Conservation (phyloP, 805 yeast species). For the Saccharomycopsis sp. region DNA sequence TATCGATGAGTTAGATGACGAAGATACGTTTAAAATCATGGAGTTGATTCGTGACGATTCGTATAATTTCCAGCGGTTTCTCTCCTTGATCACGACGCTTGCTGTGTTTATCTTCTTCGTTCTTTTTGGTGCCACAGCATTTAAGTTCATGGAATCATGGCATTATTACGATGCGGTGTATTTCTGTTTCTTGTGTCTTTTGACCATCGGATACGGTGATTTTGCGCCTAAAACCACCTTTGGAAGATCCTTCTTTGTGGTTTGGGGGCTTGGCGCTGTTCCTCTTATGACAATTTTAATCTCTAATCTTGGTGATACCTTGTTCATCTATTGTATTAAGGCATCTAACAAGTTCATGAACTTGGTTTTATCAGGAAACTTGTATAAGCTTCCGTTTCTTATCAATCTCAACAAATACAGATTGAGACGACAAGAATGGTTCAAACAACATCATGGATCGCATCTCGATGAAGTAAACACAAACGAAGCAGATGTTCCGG, state of each 20-base stretch:
- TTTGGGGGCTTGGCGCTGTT: conserved; percentile 78
- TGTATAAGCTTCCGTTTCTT: conserved; percentile 13
- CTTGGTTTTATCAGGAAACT: conserved; percentile 16
- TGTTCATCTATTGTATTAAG: conserved; percentile 30
- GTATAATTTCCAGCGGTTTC: conserved; percentile 31
- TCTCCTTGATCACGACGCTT: conserved; percentile 36
- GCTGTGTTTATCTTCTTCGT: conserved; percentile 50
- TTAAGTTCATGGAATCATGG: conserved; percentile 62
- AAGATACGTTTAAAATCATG: conserved; percentile 52
- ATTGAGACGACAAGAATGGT: conserved; percentile 13
- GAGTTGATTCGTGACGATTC: conserved; percentile 42
- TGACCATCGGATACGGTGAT: conserved; percentile 86
- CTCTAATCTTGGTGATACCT: conserved; percentile 61
- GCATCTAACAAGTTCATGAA: conserved; percentile 17
- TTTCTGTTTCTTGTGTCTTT: conserved; percentile 65
- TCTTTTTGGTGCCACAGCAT: conserved; percentile 67
- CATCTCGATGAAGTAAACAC: conserved; percentile 26
- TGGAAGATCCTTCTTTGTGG: conserved; percentile 66
- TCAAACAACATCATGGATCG: conserved; percentile 21
- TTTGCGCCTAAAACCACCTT: conserved; percentile 54
- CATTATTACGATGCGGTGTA: conserved; percentile 61
- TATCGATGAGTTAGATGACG: conserved; percentile 29
- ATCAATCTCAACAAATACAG: neutral
- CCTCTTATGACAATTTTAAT: conserved; percentile 83
- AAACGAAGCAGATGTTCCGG: conserved; percentile 4